Conservation (phyloP, 1,139 yeast genomes). For the Geotrichum aggregatum region DNA sequence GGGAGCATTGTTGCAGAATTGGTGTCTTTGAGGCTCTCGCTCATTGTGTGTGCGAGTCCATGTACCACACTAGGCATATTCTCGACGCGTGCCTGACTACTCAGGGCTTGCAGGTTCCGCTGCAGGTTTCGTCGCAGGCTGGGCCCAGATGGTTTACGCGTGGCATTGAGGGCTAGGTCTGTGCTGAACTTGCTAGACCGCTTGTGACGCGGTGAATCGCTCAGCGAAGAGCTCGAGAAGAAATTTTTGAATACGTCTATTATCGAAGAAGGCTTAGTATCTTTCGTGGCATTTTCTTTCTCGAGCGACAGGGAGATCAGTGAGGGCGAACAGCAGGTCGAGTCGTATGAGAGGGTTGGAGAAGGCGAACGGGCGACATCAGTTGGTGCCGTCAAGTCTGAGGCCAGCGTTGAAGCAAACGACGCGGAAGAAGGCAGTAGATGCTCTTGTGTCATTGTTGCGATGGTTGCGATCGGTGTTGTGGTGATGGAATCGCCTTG, state of each 20-base stretch:
- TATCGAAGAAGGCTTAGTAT: too few relatives aligned
- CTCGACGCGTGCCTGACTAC: conserved; percentile 9
- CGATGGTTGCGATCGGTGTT: too few relatives aligned
- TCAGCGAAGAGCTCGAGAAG: not conserved
- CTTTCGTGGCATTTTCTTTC: not conserved
- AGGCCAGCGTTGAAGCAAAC: not conserved
- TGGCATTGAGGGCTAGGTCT: not conserved
- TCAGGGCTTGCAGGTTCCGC: conserved; percentile 1
- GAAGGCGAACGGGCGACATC: not conserved
- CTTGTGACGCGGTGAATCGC: not conserved
- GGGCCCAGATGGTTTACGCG: too few relatives aligned
- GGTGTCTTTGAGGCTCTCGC: conserved; percentile 20
- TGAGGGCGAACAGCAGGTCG: conserved; percentile 12
- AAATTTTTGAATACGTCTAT: too few relatives aligned
- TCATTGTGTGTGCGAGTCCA: conserved; percentile 22
- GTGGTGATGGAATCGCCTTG: too few relatives aligned
- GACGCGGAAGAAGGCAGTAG: not conserved
- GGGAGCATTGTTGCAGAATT: conserved; percentile 55
- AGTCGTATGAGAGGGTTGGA: conserved; percentile 1
- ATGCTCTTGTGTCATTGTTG: not conserved
- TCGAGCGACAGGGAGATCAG: not conserved
- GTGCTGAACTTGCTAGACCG: not conserved
- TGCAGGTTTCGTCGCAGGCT: not conserved
- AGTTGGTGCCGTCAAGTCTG: not conserved
- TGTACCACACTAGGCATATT: conserved; percentile 25